Evolutionary conservation across 495 filamentous ascomycete species (phyloP).

Genomic region (Xylaria nigripes): DNA sequence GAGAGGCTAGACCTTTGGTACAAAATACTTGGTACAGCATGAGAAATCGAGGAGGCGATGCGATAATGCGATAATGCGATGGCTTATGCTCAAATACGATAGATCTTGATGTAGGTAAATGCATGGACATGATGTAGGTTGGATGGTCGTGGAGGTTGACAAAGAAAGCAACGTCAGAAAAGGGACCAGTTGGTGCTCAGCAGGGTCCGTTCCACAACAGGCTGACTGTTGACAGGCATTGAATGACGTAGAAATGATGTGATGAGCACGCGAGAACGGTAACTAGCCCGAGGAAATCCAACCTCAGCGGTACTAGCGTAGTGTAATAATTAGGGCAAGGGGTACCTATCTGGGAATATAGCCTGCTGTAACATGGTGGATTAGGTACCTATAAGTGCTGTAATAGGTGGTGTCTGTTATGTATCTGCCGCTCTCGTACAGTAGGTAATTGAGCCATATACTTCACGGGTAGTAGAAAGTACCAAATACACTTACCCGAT

Average conservation of each 20-base stretch:
- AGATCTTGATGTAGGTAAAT: not conserved
- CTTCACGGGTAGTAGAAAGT: no score
- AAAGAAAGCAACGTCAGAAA: not conserved
- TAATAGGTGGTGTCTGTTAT: no score
- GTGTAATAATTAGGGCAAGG: conserved; percentile 1
- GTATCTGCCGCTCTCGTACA: no score
- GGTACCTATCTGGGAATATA: not conserved
- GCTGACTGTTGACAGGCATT: not conserved
- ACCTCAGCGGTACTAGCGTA: not conserved
- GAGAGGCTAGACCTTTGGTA: conserved; percentile 4
- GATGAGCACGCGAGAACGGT: conserved; percentile 2
- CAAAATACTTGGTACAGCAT: no score
- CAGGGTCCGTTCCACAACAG: conserved; percentile 4
- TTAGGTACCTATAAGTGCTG: no score
- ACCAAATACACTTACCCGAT: no score
- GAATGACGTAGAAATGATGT: conserved; percentile 13
- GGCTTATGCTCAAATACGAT: not conserved
- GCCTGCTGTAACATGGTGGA: no score
- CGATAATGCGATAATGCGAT: not conserved
- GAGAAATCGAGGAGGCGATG: conserved; percentile 3
- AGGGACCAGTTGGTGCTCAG: not conserved
- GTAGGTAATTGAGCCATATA: no score
- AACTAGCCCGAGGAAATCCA: not conserved
- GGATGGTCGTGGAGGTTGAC: not conserved
- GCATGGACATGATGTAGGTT: no score